Base-by-base conservation (phyloP, 2,329 filamentous ascomycete genomes). In the Talaromyces sp. region DNA sequence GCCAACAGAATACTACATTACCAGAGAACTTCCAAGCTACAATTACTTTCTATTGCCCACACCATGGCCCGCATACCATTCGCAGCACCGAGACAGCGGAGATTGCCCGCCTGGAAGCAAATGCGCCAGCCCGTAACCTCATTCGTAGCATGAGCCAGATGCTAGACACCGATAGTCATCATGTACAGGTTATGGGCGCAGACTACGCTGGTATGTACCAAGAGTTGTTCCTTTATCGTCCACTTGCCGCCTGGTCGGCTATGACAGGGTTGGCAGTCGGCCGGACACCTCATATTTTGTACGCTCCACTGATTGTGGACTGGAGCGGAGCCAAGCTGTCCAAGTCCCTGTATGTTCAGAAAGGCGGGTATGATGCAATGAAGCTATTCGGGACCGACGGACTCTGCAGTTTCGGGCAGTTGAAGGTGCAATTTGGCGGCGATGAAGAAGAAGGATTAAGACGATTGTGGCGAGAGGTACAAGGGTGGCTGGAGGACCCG, bases 171-270 rank as follows among this genome's bases (percentile, higher is more conserved):
- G 32, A 45, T 4, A 48, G 3, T 11, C 56, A 48, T 20, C 56
- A 56, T 56, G 56, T 57, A 47, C n/a, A 6, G 2, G n/a, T 16
- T 14, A 42, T 20, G 3, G 40, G 40, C 7, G n/a, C 58, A 4
- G 58, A 58, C 37, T 57, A 61, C 24, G 56, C 58, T 17, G 53
- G 49, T 4, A 47, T 52, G 40, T 60, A 56, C 33, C 55, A 60
- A 37, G 57, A 56, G 40, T 6, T 10, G 13, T 42, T 42, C 20
- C n/a, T 20, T 8, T 42, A 20, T 9, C 20, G 40, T 11, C 40
- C 19, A 2, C 14, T 42, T 9, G 13, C 20, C 11, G 5, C 6
- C 17, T 22, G 16, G 19, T 10, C 16, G 36, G n/a, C 16, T 19
- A 13, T 16, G 17, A 16, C 13, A n/a, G 33, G 33, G 11, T 4